Conservation (phyloP, 2,329 filamentous ascomycete genomes). For the Neopestalotiopsis sp. region DNA sequence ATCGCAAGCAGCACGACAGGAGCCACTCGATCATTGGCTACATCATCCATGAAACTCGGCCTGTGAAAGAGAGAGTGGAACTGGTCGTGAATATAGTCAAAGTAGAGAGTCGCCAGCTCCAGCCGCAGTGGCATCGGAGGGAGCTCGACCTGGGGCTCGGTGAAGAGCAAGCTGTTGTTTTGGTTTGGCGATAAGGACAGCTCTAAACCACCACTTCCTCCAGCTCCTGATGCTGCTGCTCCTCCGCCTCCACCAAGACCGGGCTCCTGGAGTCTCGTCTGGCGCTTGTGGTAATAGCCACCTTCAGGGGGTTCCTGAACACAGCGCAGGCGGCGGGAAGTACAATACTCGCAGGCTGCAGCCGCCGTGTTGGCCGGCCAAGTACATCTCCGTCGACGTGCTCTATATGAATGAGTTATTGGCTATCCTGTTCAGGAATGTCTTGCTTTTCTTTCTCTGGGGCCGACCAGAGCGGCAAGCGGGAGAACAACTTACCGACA, state of each 20-base stretch:
- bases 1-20: conserved; percentile 31
- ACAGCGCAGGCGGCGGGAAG: conserved; percentile 16
- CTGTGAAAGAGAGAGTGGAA: conserved; percentile 40
- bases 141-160: conserved; percentile 12
- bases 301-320: conserved; percentile 19
- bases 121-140: conserved; percentile 17
- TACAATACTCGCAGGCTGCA: conserved; percentile 19
- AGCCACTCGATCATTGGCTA: conserved; percentile 26
- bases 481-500: conserved; percentile 16
- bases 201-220: neutral
- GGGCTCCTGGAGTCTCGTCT: conserved; percentile 11
- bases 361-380: neutral
- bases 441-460: neutral
- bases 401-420: conserved; percentile 1
- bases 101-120: conserved; percentile 38
- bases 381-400: conserved; percentile 18
- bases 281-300: conserved; percentile 18
- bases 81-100: conserved; percentile 38
- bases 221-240: neutral
- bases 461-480: neutral
- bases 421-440: neutral
- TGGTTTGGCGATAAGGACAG: neutral
- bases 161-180: neutral
- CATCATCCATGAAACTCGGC: conserved; percentile 31
- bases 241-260: neutral